Base-by-base conservation (phyloP, 164 flowering plant species). In the Tetrastigma voinierianum region DNA sequence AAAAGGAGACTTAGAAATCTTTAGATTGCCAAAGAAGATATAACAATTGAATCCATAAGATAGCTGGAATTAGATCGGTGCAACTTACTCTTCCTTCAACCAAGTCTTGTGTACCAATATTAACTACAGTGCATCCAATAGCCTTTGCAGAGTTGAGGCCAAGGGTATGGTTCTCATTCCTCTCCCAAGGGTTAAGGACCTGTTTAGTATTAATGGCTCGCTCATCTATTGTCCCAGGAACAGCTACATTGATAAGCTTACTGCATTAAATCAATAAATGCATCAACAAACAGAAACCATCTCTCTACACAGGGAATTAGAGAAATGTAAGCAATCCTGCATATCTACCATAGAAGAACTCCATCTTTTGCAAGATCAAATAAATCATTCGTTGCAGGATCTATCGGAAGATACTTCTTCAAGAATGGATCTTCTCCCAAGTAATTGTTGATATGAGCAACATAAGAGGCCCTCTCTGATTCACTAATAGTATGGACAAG, bases 101-200 rank as follows among this genome's bases (percentile, higher is more conserved):
- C 58, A 84, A 61, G 58, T 84, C 87, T 62, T 82, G 82, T n/a
- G 84, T 75, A 21, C 86, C 87, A 61, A 82, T 82, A 52, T 82
- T 84, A 62, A 84, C 86, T 17, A 84, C 86, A 0, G 86, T 84
- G 67, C 87, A 84, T 18, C 86, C 86, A 62, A 84, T 82, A 24
- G 87, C 87, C 76, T 82, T 84, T 3, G 87, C 87, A 61, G 87
- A 84, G 65, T 84, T 84, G 54, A 84, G 86, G 65, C 86, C 78
- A 17, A 84, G 81, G 0, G 86, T 82, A 65, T 84, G 87, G 60
- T 84, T 84, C 67, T 84, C 87, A 66, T 82, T 82, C 58, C 87
- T 82, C 58, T 84, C 87, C 87, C 87, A 84, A 15, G 84, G 84
- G 64, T 82, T 82, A 19, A 82, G 82, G 14, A 76, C 62, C 24